A percentile compares a stretch with the other conserved stretches of the same genome.
Evolutionary conservation across 768 basidiomycete genomes (phyloP).

Genomic region (Pisolithus marmoratus): DNA sequence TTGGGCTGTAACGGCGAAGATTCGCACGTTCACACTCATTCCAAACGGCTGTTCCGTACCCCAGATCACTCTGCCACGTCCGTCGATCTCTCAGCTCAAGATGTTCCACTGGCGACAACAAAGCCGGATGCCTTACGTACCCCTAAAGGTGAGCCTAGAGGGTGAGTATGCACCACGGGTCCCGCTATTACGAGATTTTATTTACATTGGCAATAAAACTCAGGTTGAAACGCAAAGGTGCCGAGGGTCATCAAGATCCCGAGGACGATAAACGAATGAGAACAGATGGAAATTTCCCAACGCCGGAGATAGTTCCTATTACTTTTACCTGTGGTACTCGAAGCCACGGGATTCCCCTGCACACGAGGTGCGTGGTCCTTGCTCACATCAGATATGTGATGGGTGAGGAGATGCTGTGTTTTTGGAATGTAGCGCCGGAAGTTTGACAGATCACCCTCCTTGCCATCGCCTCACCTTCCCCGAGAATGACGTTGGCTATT

Average conservation of each 20-base stretch:
- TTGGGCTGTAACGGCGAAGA: background rate
- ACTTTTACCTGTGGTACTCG: background rate
- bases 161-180: conserved; percentile 6
- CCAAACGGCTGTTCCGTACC: background rate
- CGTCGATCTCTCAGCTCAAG: background rate
- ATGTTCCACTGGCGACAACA: background rate
- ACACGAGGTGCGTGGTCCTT: background rate
- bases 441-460: no score
- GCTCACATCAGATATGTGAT: background rate
- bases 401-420: background rate
- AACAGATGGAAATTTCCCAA: background rate
- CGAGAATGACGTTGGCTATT: background rate
- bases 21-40: conserved; percentile 1
- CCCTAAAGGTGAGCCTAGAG: background rate
- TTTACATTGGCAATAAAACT: background rate
- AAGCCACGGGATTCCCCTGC: conserved; percentile 1
- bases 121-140: background rate
- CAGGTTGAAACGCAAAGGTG: conserved; percentile 8
- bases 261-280: background rate
- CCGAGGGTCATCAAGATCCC: background rate
- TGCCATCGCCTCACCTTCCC: background rate
- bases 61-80: background rate
- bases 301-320: background rate
- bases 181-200: background rate
- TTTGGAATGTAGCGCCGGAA: background rate